A percentile compares a stretch with the other conserved stretches of the same genome.
phyloP scores from a whole-genome alignment of 768 basidiomycete species.

The Podaxis rugospora region DNA sequence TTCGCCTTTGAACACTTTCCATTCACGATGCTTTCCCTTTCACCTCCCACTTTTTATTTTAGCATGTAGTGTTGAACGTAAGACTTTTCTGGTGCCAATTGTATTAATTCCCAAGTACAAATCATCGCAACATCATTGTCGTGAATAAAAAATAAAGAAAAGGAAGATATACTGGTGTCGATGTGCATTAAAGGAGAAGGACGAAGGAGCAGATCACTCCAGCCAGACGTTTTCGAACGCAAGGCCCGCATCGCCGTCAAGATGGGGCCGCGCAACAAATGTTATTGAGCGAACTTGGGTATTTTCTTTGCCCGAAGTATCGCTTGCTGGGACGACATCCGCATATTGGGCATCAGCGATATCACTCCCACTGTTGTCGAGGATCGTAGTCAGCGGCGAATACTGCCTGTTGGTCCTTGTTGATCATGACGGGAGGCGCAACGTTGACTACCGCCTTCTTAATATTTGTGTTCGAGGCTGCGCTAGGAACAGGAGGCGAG shows the following conservation, averaged over 20 bases:
- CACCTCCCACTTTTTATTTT: background rate
- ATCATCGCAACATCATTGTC: background rate
- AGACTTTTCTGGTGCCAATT: background rate
- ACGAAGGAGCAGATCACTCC: background rate
- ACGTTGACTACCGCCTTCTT: too few relatives aligned
- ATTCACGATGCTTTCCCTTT: background rate
- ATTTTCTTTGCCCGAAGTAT: background rate
- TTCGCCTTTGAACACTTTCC: background rate
- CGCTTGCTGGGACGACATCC: background rate
- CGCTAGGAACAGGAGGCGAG: background rate
- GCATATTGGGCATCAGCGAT: background rate
- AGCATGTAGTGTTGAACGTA: background rate
- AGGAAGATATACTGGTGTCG: background rate
- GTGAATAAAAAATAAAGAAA: background rate
- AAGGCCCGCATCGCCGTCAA: background rate
- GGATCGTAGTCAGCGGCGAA: background rate
- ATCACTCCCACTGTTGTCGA: background rate
- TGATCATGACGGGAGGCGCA: background rate
- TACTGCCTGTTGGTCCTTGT: too few relatives aligned
- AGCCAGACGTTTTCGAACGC: background rate
- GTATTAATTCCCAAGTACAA: background rate
- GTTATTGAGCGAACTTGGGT: background rate
- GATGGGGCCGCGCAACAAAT: background rate
- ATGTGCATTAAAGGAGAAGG: background rate
- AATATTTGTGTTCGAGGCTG: background rate